phyloP scores from a whole-genome alignment of 345 rosid species.

The Cochlearia excelsa region DNA sequence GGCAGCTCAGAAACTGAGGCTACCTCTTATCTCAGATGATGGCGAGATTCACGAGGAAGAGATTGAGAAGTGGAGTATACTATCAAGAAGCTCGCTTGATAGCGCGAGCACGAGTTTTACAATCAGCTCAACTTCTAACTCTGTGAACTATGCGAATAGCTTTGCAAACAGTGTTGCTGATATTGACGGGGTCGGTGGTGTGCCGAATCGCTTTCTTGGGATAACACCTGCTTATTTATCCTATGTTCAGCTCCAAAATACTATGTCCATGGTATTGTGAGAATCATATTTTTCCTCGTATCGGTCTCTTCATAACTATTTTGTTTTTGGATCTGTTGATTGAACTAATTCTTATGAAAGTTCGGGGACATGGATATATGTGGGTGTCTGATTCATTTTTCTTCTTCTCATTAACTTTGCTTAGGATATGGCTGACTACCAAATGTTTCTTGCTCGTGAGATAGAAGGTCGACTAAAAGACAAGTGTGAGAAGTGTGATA shows the following conservation, averaged over 20 bases:
- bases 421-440: conserved; percentile 87
- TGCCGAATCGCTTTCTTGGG: conserved; percentile 88
- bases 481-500: conserved; percentile 93
- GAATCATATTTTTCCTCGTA: conserved; percentile 10
- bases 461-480: conserved; percentile 74
- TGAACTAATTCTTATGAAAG: background rate
- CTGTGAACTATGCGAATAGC: conserved; percentile 53
- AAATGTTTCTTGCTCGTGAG: conserved; percentile 75
- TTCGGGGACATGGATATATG: conserved; percentile 6
- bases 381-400: conserved; percentile 14
- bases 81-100: conserved; percentile 86
- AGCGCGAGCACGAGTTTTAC: conserved; percentile 71
- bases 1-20: conserved; percentile 91
- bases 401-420: background rate
- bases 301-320: background rate
- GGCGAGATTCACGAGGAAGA: conserved; percentile 94
- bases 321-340: conserved; percentile 8
- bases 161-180: conserved; percentile 58
- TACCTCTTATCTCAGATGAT: conserved; percentile 87
- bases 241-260: conserved; percentile 78
- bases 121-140: conserved; percentile 72
- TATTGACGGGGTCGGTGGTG: conserved; percentile 85
- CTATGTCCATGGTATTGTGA: conserved; percentile 55
- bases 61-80: conserved; percentile 81
- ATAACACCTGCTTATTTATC: conserved; percentile 81